Evolutionary conservation across 805 yeast genomes (phyloP).

Genomic region (Ogataea pilisensis): DNA sequence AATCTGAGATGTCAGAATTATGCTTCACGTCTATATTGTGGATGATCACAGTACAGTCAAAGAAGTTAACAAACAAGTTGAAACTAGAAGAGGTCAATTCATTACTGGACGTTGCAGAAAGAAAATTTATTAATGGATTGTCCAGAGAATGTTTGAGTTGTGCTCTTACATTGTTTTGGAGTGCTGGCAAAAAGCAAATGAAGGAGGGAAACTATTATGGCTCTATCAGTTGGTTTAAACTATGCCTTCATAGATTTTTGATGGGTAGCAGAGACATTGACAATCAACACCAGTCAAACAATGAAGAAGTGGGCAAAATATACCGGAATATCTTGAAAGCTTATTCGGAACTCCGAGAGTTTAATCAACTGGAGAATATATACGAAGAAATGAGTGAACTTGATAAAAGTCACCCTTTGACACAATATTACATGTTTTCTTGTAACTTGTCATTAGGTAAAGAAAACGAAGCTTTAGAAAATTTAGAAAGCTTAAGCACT

Average conservation of each 20-base stretch:
- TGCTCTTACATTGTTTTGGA: slow-evolving; percentile 37
- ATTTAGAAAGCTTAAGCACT: slow-evolving; percentile 4
- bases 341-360: slow-evolving; percentile 22
- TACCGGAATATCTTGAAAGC: slow-evolving; percentile 34
- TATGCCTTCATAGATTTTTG: slow-evolving; percentile 12
- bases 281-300: slow-evolving; percentile 20
- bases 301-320: slow-evolving; percentile 32
- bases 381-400: slow-evolving; percentile 23
- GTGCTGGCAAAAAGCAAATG: slow-evolving; percentile 30
- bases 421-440: slow-evolving; percentile 32
- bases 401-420: slow-evolving; percentile 24
- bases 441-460: slow-evolving; percentile 12
- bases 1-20: slow-evolving; percentile 6
- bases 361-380: slow-evolving; percentile 17
- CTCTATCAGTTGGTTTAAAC: slow-evolving; percentile 16
- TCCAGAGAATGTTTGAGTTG: slow-evolving; percentile 30
- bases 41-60: slow-evolving; percentile 18
- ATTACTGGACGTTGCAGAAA: slow-evolving; percentile 28
- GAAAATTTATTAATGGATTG: slow-evolving; percentile 21
- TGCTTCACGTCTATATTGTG: slow-evolving; percentile 18
- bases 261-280: not conserved
- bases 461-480: not conserved
- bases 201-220: slow-evolving; percentile 15
- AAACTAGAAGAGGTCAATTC: slow-evolving; percentile 18
- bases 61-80: slow-evolving; percentile 8